phyloP scores from a whole-genome alignment of 2,329 filamentous ascomycete species.

The Xylariomycetidae sp. region DNA sequence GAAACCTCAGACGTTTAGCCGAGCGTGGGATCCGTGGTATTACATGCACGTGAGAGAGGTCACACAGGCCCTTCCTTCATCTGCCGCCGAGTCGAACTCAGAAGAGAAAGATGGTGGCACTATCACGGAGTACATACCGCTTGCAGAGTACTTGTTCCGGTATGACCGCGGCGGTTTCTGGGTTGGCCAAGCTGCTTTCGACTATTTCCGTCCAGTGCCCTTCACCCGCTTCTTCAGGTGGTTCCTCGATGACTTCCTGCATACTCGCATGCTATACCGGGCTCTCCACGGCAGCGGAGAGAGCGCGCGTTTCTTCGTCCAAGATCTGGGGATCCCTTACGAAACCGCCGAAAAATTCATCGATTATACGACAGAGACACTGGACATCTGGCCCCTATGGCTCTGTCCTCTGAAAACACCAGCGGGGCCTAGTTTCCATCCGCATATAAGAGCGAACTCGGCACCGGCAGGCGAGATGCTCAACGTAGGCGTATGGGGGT shows the following conservation, averaged over 20 bases:
- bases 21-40: constrained; percentile 67
- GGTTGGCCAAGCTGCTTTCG: constrained; percentile 62
- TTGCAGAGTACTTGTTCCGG: constrained; percentile 70
- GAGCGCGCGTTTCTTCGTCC: constrained; percentile 61
- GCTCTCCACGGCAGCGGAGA: constrained; percentile 65
- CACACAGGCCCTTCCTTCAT: constrained; percentile 28
- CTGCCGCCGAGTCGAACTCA: no score
- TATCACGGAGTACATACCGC: constrained; percentile 54
- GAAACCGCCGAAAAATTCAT: constrained; percentile 47
- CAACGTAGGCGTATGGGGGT: constrained; percentile 75
- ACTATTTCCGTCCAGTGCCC: constrained; percentile 61
- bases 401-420: constrained; percentile 51
- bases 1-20: constrained; percentile 35
- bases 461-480: constrained; percentile 37
- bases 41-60: constrained; percentile 63
- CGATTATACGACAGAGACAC: constrained; percentile 46
- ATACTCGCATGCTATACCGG: constrained; percentile 70
- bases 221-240: constrained; percentile 63
- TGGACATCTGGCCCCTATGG: constrained; percentile 58
- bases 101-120: no score
- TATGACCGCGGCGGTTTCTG: constrained; percentile 75
- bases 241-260: constrained; percentile 67
- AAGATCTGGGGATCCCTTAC: constrained; percentile 60
- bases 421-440: constrained; percentile 50
- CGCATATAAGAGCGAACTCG: constrained; percentile 35